Conservation (phyloP, 2,329 filamentous ascomycete species). For the Diaporthe sp. region DNA sequence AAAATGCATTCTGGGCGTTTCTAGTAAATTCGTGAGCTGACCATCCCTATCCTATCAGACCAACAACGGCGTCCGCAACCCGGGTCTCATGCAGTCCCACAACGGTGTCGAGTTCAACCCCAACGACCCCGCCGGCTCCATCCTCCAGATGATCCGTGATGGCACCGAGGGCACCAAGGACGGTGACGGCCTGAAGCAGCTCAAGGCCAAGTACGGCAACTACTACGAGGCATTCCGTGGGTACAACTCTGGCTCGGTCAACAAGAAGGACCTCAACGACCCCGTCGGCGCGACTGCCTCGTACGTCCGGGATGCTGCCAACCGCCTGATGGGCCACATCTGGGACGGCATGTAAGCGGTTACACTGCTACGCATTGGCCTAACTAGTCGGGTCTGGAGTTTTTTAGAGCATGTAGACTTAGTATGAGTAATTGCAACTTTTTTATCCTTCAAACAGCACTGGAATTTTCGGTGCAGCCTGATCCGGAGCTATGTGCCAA, state of each 20-base stretch:
- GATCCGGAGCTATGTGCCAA: too few species aligned
- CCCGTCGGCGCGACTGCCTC: not conserved
- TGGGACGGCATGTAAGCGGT: conserved; percentile 3
- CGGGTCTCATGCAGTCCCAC: conserved; percentile 56
- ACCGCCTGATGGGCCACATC: conserved; percentile 16
- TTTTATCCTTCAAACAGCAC: too few species aligned
- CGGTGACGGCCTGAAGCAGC: conserved; percentile 57
- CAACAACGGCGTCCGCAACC: conserved; percentile 55
- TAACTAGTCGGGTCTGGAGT: not conserved
- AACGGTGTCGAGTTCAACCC: conserved; percentile 48
- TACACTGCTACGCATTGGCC: not conserved
- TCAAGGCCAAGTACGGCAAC: conserved; percentile 51
- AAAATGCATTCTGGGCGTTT: not conserved
- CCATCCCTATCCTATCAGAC: conserved; percentile 39
- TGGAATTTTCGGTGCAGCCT: too few species aligned
- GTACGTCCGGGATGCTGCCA: not conserved
- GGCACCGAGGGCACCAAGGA: conserved; percentile 55
- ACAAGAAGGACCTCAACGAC: conserved; percentile 33
- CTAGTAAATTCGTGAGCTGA: not conserved
- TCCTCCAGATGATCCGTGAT: conserved; percentile 52
- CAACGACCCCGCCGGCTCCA: conserved; percentile 33
- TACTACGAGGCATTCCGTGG: conserved; percentile 62
- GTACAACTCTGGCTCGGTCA: conserved; percentile 62
- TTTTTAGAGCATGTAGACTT: not conserved
- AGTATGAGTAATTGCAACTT: not conserved